A percentile compares a stretch with the other conserved stretches of the same genome.
Evolutionary conservation across 495 filamentous ascomycete genomes (phyloP).

Genomic region (Talaromyces borbonicus): DNA sequence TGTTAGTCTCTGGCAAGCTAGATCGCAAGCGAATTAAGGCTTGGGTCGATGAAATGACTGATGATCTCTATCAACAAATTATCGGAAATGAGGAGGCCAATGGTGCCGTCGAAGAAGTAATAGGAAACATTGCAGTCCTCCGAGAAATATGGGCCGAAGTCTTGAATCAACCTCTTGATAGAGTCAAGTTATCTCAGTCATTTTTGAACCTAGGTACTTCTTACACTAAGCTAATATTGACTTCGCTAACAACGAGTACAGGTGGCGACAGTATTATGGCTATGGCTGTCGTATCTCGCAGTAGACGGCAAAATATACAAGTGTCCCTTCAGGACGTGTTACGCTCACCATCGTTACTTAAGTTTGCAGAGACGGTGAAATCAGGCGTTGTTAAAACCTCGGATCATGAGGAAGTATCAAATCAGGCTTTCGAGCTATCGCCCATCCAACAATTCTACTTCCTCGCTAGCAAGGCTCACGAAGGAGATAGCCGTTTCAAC

Average conservation of each 20-base stretch:
- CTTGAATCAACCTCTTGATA: constrained; percentile 32
- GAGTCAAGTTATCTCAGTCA: constrained; percentile 30
- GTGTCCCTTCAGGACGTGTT: constrained; percentile 28
- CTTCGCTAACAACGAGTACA: constrained; percentile 15
- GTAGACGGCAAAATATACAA: constrained; percentile 28
- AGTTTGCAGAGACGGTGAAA: constrained; percentile 23
- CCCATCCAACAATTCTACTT: constrained; percentile 38
- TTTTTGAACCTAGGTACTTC: constrained; percentile 34
- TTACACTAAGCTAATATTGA: not conserved
- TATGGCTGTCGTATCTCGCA: constrained; percentile 32
- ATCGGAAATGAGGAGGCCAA: constrained; percentile 30
- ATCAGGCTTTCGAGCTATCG: constrained; percentile 43
- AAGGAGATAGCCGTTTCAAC: constrained; percentile 51
- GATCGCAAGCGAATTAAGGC: constrained; percentile 36
- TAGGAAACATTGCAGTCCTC: constrained; percentile 16
- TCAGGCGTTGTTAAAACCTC: constrained; percentile 11
- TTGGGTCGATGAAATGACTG: constrained; percentile 35
- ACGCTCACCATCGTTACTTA: constrained; percentile 25
- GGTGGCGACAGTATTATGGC: constrained; percentile 39
- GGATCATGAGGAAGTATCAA: constrained; percentile 23
- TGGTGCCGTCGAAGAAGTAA: constrained; percentile 14
- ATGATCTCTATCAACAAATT: constrained; percentile 25
- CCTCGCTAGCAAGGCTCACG: constrained; percentile 34
- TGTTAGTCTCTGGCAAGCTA: constrained; percentile 40
- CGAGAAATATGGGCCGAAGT: constrained; percentile 38